Conservation (phyloP, 129 eudicot genomes). For the Helianthus tuberosus region DNA sequence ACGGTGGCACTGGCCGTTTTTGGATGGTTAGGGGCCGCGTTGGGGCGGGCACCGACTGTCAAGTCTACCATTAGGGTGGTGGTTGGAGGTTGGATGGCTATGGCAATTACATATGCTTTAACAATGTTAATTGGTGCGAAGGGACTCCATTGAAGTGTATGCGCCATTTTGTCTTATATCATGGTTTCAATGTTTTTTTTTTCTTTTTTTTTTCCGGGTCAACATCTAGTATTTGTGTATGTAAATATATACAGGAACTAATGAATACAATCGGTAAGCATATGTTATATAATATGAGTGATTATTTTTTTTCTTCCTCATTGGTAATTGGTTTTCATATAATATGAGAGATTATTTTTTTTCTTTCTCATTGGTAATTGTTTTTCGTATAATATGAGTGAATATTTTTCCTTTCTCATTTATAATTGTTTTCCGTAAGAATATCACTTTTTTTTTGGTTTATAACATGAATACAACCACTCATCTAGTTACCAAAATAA, state of each 20-base stretch:
- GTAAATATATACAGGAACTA: not conserved
- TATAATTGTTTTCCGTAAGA: not conserved
- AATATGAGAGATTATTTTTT: too few relatives aligned
- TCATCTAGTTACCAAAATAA: not conserved
- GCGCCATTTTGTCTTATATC: slow-evolving; percentile 25
- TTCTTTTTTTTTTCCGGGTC: not conserved
- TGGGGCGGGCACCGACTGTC: slow-evolving; percentile 52
- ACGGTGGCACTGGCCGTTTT: slow-evolving; percentile 50
- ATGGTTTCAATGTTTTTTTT: not conserved
- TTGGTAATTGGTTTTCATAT: too few relatives aligned
- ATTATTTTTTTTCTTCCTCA: not conserved
- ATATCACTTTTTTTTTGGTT: not conserved
- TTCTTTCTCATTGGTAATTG: not conserved
- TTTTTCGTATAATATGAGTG: too few relatives aligned
- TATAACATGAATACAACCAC: not conserved
- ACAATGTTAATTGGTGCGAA: slow-evolving; percentile 59
- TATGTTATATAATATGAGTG: not conserved
- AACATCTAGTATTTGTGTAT: not conserved
- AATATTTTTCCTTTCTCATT: not conserved
- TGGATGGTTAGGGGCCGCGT: slow-evolving; percentile 69
- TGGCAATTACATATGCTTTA: slow-evolving; percentile 61
- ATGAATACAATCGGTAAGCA: not conserved
- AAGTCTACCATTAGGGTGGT: slow-evolving; percentile 54
- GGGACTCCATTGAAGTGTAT: slow-evolving; percentile 35
- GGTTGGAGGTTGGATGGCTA: slow-evolving; percentile 72